Conservation (phyloP, 768 basidiomycete genomes). For the Lactarius evosmus region DNA sequence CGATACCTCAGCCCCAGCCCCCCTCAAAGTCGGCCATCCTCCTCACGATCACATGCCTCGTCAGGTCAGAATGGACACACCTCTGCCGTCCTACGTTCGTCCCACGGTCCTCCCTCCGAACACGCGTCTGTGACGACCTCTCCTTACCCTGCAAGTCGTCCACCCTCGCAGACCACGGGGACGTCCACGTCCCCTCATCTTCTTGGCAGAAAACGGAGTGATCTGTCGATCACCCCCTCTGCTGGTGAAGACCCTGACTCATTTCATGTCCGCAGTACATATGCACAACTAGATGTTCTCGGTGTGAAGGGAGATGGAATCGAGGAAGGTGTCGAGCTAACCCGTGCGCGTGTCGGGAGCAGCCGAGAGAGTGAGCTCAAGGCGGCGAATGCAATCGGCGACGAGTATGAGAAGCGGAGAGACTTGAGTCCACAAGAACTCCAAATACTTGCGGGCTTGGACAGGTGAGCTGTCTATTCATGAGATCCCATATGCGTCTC, state of each 20-base stretch:
- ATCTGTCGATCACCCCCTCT: slow-evolving; percentile 62
- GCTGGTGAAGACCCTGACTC: slow-evolving; percentile 80
- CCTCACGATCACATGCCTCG: slow-evolving; percentile 13
- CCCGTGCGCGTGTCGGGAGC: slow-evolving; percentile 63
- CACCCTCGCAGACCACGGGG: slow-evolving; percentile 15
- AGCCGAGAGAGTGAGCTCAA: slow-evolving; percentile 58
- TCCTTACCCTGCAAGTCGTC: slow-evolving; percentile 12
- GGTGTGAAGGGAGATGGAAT: slow-evolving; percentile 96
- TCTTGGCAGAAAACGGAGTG: slow-evolving; percentile 37
- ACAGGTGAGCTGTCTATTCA: slow-evolving; percentile 58
- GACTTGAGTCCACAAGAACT: slow-evolving; percentile 74
- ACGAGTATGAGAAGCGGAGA: slow-evolving; percentile 57
- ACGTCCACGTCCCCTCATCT: slow-evolving; percentile 22
- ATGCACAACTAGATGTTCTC: slow-evolving; percentile 81
- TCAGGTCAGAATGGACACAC: slow-evolving; percentile 6
- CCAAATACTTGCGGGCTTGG: slow-evolving; percentile 69
- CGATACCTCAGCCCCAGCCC: slow-evolving; percentile 29
- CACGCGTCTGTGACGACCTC: slow-evolving; percentile 4
- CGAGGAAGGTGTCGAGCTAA: slow-evolving; percentile 92
- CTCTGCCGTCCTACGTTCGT: not conserved
- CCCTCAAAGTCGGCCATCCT: slow-evolving; percentile 24
- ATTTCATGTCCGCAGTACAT: slow-evolving; percentile 80
- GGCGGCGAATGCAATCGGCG: slow-evolving; percentile 53
- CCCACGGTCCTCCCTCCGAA: slow-evolving; percentile 15
- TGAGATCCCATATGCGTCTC: not conserved